A percentile compares a stretch with the other conserved stretches of the same genome.
Evolutionary conservation across 495 filamentous ascomycete species (phyloP).

Genomic region (Aspergillus kassunensis): DNA sequence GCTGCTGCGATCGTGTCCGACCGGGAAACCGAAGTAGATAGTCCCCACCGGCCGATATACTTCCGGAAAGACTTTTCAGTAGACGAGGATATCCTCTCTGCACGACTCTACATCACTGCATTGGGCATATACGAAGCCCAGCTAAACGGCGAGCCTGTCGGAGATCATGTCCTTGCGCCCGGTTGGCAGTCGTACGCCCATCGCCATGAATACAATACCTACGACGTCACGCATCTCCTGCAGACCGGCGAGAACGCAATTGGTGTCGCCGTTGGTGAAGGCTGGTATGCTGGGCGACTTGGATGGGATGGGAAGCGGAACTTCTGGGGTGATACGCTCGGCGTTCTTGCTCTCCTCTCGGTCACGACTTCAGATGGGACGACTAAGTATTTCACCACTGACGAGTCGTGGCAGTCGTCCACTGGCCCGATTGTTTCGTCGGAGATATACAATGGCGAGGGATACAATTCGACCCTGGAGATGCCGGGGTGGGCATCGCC

Average conservation of each 20-base stretch:
- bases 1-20: slow-evolving; percentile 11
- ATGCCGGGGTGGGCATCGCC: not conserved
- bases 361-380: slow-evolving; percentile 34
- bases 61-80: not conserved
- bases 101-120: not conserved
- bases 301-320: slow-evolving; percentile 16
- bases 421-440: slow-evolving; percentile 30
- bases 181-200: slow-evolving; percentile 48
- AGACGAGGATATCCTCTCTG: not conserved
- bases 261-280: slow-evolving; percentile 46
- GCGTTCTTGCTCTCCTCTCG: slow-evolving; percentile 37
- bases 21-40: not conserved
- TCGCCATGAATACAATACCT: slow-evolving; percentile 45
- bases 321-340: slow-evolving; percentile 43
- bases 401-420: slow-evolving; percentile 8
- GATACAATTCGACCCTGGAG: slow-evolving; percentile 34
- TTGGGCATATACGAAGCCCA: slow-evolving; percentile 3
- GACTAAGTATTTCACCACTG: slow-evolving; percentile 32
- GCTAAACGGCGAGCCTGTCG: not conserved
- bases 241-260: slow-evolving; percentile 35
- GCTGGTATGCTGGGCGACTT: slow-evolving; percentile 49
- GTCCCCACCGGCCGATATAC: slow-evolving; percentile 1
- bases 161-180: slow-evolving; percentile 20
- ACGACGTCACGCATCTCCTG: slow-evolving; percentile 41
- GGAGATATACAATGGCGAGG: slow-evolving; percentile 52